These are phyloP conservation scores for Solanum chiquidenum DNA, from an alignment of 257 asterid genomes.

Conservation along the genomic window DNA sequence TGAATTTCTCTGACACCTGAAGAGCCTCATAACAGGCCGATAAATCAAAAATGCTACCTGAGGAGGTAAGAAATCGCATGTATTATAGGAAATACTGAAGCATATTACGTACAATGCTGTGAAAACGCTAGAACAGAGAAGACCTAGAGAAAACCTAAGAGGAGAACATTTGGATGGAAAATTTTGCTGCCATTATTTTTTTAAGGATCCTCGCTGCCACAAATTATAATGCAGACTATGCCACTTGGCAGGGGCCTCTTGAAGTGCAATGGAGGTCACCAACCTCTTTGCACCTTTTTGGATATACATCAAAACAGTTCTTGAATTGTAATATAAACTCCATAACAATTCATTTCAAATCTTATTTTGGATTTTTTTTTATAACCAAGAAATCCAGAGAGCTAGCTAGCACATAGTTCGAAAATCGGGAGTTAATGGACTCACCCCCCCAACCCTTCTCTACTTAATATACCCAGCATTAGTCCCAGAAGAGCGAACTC, in stretches of 20 bases:
- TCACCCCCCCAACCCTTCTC: not conserved
- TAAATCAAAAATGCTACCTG: constrained; percentile 92
- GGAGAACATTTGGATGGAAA: not conserved
- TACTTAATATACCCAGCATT: not conserved
- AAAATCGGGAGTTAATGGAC: not conserved
- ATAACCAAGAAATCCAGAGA: not conserved
- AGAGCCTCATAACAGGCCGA: constrained; percentile 98
- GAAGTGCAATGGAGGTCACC: not conserved
- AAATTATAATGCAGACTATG: not conserved
- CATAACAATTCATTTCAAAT: not conserved
- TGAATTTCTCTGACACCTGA: constrained; percentile 49
- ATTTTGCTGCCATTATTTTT: not conserved
- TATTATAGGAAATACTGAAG: not conserved
- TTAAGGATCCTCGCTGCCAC: not conserved
- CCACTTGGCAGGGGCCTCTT: not conserved
- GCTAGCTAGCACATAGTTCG: not conserved
- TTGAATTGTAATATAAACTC: not conserved
- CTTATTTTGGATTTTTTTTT: not conserved
- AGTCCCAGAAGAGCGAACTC: not conserved
- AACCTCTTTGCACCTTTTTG: not conserved
- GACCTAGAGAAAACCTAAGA: not conserved
- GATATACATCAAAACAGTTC: not conserved
- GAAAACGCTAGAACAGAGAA: not conserved
- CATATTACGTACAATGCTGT: not conserved
- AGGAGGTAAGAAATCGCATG: constrained; percentile 10